Conservation (phyloP, 2,329 filamentous ascomycete genomes). For the Lachnellula hyalina region DNA sequence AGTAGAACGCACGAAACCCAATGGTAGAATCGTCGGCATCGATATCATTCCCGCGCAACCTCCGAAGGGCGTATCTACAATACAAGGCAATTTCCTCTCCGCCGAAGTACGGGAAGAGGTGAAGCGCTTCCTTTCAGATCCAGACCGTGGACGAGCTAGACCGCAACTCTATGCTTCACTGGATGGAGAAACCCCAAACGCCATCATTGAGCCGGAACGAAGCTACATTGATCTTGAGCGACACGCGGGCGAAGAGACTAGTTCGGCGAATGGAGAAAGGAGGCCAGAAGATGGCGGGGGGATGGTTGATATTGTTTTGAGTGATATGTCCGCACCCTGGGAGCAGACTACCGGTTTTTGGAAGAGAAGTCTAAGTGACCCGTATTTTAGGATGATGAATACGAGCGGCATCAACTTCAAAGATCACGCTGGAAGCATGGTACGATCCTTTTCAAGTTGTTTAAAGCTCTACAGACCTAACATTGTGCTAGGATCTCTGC, state of each 20-base stretch:
- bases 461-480: no score
- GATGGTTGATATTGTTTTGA: slow-evolving; percentile 86
- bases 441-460: slow-evolving; percentile 40
- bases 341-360: slow-evolving; percentile 70
- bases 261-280: neutral
- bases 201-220: slow-evolving; percentile 34
- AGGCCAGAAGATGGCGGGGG: slow-evolving; percentile 33
- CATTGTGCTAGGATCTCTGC: slow-evolving; percentile 69
- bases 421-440: slow-evolving; percentile 94
- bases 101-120: slow-evolving; percentile 69
- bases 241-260: slow-evolving; percentile 30
- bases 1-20: slow-evolving; percentile 67
- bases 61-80: slow-evolving; percentile 83
- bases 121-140: slow-evolving; percentile 66
- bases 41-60: slow-evolving; percentile 92
- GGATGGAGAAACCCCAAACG: neutral
- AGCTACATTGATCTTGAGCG: slow-evolving; percentile 66
- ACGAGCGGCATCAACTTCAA: slow-evolving; percentile 82
- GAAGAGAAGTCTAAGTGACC: slow-evolving; percentile 89
- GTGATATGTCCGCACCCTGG: slow-evolving; percentile 99
- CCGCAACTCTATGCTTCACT: slow-evolving; percentile 13
- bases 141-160: slow-evolving; percentile 50
- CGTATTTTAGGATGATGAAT: slow-evolving; percentile 98
- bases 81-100: slow-evolving; percentile 90
- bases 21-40: slow-evolving; percentile 80